Evolutionary conservation across 78 protist species (phyloP).

Genomic region (Cavenderia fasciculata): DNA sequence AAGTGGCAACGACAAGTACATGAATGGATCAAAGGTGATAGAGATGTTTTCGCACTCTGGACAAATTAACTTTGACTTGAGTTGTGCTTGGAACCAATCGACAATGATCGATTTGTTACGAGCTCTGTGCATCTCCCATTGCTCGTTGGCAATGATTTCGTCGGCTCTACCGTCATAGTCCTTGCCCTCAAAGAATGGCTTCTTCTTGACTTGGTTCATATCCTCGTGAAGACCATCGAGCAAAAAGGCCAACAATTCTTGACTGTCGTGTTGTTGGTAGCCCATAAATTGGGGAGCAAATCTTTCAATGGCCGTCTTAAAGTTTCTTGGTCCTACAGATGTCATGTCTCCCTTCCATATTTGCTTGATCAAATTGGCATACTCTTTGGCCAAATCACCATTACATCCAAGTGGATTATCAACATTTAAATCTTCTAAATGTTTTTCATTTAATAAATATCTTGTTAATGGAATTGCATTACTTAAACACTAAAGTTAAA

Average conservation of each 20-base stretch:
- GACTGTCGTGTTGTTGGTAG: slow-evolving; percentile 92
- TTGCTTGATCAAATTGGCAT: slow-evolving; percentile 55
- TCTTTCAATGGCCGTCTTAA: slow-evolving; percentile 76
- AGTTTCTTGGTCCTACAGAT: slow-evolving; percentile 59
- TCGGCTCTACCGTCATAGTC: slow-evolving; percentile 77
- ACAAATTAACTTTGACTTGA: slow-evolving; percentile 72
- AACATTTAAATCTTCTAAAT: slow-evolving; percentile 71
- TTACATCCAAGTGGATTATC: slow-evolving; percentile 84
- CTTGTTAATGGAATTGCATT: not conserved
- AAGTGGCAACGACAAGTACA: slow-evolving; percentile 89
- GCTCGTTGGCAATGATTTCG: slow-evolving; percentile 43
- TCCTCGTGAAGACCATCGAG: slow-evolving; percentile 95
- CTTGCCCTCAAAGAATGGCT: slow-evolving; percentile 73
- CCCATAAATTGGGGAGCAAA: slow-evolving; percentile 89
- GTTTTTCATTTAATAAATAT: slow-evolving; percentile 63
- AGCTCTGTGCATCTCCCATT: slow-evolving; percentile 80
- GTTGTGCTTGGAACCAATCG: slow-evolving; percentile 83
- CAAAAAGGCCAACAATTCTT: slow-evolving; percentile 79
- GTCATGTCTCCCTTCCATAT: slow-evolving; percentile 60
- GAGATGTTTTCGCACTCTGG: slow-evolving; percentile 51
- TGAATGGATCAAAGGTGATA: slow-evolving; percentile 93
- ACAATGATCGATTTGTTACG: slow-evolving; percentile 87
- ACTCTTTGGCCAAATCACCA: slow-evolving; percentile 83
- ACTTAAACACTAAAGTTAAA: not conserved
- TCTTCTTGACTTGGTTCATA: slow-evolving; percentile 86